Evolutionary conservation across 2,329 filamentous ascomycete genomes (phyloP).

Genomic region (Penicillium hesseltinei): DNA sequence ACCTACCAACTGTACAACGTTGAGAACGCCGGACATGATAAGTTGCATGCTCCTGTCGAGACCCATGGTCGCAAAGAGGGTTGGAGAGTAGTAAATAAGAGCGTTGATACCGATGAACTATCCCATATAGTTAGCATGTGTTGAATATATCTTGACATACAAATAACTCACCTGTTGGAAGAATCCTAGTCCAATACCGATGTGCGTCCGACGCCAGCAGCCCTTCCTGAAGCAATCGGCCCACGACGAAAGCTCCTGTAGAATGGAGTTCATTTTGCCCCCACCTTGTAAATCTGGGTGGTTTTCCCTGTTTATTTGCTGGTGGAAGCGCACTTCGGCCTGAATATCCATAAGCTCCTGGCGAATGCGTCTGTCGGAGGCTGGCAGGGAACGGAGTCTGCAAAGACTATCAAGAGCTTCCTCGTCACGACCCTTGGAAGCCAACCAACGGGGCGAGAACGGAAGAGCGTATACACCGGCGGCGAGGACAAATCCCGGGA

Average conservation of each 20-base stretch:
- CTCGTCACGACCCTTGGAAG: constrained; percentile 47
- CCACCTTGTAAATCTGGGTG: constrained; percentile 40
- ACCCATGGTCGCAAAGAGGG: constrained; percentile 55
- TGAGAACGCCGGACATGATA: constrained; percentile 54
- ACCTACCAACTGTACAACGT: constrained; percentile 51
- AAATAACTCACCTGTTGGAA: constrained; percentile 50
- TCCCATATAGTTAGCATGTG: constrained; percentile 9
- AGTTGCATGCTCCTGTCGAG: constrained; percentile 48
- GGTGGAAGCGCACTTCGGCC: constrained; percentile 55
- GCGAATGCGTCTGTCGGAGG: constrained; percentile 50
- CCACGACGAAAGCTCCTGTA: constrained; percentile 51
- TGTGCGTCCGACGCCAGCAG: constrained; percentile 51
- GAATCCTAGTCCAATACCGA: constrained; percentile 56
- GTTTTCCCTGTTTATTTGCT: constrained; percentile 43
- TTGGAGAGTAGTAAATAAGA: constrained; percentile 60
- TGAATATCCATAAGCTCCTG: constrained; percentile 53
- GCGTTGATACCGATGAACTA: constrained; percentile 55
- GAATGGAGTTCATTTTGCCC: constrained; percentile 36
- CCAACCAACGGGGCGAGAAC: constrained; percentile 57
- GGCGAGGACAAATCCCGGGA: constrained; percentile 39
- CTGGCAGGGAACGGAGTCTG: constrained; percentile 51
- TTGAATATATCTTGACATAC: neutral
- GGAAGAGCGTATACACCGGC: constrained; percentile 48
- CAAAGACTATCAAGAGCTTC: constrained; percentile 51
- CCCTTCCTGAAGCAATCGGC: constrained; percentile 51